These are phyloP conservation scores for Euphorbia peplus DNA, from an alignment of 345 rosid genomes.

Conservation along the genomic window DNA sequence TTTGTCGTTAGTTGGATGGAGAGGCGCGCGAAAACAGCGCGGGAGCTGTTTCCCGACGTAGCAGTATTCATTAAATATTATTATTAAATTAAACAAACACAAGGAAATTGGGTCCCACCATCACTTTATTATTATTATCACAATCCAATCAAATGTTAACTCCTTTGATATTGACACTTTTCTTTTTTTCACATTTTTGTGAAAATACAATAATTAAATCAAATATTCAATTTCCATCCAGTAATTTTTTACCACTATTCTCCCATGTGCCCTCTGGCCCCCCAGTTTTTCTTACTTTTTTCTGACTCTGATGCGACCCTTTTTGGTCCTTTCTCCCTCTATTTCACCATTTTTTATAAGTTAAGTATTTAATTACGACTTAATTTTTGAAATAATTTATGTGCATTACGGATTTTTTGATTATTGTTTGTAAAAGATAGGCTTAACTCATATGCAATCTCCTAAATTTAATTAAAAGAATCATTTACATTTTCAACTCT, in stretches of 20 bases:
- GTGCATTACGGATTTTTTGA: no score
- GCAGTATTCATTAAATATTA: not conserved
- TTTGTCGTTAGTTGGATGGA: slow-evolving; percentile 7
- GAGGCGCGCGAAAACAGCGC: slow-evolving; percentile 44
- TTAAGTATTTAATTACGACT: not conserved
- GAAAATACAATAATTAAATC: no score
- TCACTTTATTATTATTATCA: no score
- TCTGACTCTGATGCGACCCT: slow-evolving; percentile 29
- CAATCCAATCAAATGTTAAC: slow-evolving; percentile 19
- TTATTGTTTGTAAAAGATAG: no score
- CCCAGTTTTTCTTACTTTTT: slow-evolving; percentile 2
- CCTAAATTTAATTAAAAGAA: no score
- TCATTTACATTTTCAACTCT: no score
- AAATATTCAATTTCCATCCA: not conserved
- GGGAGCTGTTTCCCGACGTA: slow-evolving; percentile 41
- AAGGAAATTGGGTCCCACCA: slow-evolving; percentile 8
- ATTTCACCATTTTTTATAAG: no score
- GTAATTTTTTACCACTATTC: slow-evolving; percentile 13
- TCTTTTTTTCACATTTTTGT: not conserved
- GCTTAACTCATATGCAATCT: no score
- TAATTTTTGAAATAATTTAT: no score
- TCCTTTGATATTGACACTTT: slow-evolving; percentile 12
- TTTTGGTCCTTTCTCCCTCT: slow-evolving; percentile 16
- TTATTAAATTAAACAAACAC: not conserved
- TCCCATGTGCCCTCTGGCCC: slow-evolving; percentile 28